phyloP scores from a whole-genome alignment of 768 basidiomycete genomes.

The Glaciozyma antarctica region DNA sequence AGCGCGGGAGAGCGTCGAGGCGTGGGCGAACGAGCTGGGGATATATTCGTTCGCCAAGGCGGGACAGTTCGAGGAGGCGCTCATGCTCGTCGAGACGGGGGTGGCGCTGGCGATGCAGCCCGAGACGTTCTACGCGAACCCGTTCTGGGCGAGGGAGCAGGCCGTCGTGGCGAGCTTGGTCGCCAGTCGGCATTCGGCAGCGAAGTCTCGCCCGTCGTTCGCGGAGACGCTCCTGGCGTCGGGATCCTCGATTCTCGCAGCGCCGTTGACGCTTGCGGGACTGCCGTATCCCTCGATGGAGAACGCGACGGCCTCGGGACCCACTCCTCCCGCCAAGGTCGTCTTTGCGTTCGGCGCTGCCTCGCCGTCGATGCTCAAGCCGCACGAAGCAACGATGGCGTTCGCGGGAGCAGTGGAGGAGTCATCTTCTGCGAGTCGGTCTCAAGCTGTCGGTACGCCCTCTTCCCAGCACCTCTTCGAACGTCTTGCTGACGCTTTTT shows the following conservation, averaged over 20 bases:
- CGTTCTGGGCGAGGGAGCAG: not conserved
- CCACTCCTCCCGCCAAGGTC: not conserved
- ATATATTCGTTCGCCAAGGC: not conserved
- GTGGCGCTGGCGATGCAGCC: not conserved
- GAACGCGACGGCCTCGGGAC: not conserved
- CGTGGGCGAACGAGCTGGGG: not conserved
- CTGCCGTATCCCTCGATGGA: not conserved
- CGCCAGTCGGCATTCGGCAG: not conserved
- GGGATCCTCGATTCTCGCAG: not conserved
- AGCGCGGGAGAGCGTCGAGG: not conserved
- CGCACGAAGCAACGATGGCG: not conserved
- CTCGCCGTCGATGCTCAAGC: not conserved
- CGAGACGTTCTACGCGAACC: not conserved
- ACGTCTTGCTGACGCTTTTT: too few relatives aligned
- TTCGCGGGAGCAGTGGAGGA: not conserved
- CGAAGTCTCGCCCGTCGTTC: not conserved
- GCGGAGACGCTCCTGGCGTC: conserved; percentile 1
- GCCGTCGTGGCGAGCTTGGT: not conserved
- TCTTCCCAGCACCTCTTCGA: too few relatives aligned
- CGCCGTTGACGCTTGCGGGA: conserved; percentile 3
- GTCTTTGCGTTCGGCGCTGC: not conserved
- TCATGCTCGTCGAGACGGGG: not conserved
- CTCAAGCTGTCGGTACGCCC: not conserved
- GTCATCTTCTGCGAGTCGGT: not conserved
- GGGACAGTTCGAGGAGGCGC: not conserved